A percentile compares a stretch with the other conserved stretches of the same genome.
Evolutionary conservation across 768 basidiomycete species (phyloP).

Genomic region (Nevesoporus exiguus): DNA sequence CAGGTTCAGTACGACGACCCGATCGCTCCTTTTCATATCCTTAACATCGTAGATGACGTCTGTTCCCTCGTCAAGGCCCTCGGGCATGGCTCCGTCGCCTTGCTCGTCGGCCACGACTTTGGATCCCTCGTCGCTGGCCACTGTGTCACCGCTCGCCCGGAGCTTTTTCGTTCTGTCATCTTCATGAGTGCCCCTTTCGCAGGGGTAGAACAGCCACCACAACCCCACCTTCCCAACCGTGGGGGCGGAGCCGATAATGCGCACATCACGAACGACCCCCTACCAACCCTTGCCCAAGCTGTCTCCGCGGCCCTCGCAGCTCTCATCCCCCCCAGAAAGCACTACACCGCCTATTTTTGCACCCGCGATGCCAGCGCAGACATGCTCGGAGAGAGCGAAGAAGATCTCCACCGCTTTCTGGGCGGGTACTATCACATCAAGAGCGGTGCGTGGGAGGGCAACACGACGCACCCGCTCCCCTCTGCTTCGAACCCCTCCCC

Average conservation of each 20-base stretch:
- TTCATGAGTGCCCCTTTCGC: slow-evolving; percentile 59
- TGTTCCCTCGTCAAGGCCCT: slow-evolving; percentile 50
- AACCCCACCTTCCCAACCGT: slow-evolving; percentile 3
- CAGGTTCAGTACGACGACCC: slow-evolving; percentile 45
- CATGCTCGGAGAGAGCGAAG: slow-evolving; percentile 28
- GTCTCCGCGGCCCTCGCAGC: slow-evolving; percentile 30
- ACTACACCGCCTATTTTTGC: slow-evolving; percentile 53
- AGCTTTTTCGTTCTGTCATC: slow-evolving; percentile 53
- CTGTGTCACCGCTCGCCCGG: slow-evolving; percentile 52
- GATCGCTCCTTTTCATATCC: slow-evolving; percentile 44
- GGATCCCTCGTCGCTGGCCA: slow-evolving; percentile 53
- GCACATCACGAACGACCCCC: slow-evolving; percentile 3
- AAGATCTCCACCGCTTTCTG: slow-evolving; percentile 24
- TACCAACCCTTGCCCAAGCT: slow-evolving; percentile 5
- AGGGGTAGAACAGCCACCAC: slow-evolving; percentile 38
- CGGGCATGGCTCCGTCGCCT: slow-evolving; percentile 42
- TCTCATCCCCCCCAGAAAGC: slow-evolving; percentile 52
- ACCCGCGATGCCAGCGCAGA: slow-evolving; percentile 45
- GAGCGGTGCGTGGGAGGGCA: slow-evolving; percentile 50
- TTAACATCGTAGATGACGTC: slow-evolving; percentile 52
- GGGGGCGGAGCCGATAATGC: slow-evolving; percentile 4
- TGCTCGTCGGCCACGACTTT: slow-evolving; percentile 61
- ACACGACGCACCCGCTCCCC: slow-evolving; percentile 39
- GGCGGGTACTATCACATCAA: slow-evolving; percentile 44
- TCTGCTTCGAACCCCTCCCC: slow-evolving; percentile 22